Base-by-base conservation (phyloP, 495 filamentous ascomycete species). In the Aspergillus bertholletiae region DNA sequence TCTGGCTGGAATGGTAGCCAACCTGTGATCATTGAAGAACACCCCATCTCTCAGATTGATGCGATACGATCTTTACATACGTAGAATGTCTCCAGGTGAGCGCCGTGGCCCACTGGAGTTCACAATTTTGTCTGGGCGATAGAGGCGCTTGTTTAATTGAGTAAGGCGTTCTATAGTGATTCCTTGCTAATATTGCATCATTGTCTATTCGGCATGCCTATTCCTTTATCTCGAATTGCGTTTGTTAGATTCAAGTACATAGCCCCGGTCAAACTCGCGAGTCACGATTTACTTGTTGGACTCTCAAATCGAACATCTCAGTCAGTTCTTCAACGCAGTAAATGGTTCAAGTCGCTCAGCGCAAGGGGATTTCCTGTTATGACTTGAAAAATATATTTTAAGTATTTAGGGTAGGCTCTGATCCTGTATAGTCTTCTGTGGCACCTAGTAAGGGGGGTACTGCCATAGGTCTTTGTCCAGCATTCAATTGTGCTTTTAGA, bases 1-100 rank as follows among this genome's bases (percentile, higher is more conserved):
- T 26, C 66, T 92, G 53, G 86, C 84, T n/a, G 85, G 84, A 1
- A 85, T 79, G 72, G 68, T 74, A 47, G 65, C 57, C 7, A 65
- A 64, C 46, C 59, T 63, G 37, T 76, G 60, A 21, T 51, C 49
- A 8, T 1, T 7, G 18, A 3, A 8, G 18, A 22, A 13, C n/a
- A 28, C 11, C 9, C 28, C 7, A 5, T 32, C 11, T 32, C 18
- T 48, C 43, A 24, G 18, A 53, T 44, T 54, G 45, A 54, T 21
- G 46, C 46, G 50, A 46, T 37, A 57, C 43, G 24, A 54, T 52
- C 30, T 58, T 44, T 39, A 22, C 28, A 39, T 43, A 4, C 26
- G 26, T 28, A 28, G 39, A 18, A 53, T 45, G 30, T 39, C 20
- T 35, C 12, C 23, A 5, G 28, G 39, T 41, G 22, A 54, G 52